Evolutionary conservation across 106 monocot genomes (phyloP).

Genomic region (Alisma plantagoaquatica): DNA sequence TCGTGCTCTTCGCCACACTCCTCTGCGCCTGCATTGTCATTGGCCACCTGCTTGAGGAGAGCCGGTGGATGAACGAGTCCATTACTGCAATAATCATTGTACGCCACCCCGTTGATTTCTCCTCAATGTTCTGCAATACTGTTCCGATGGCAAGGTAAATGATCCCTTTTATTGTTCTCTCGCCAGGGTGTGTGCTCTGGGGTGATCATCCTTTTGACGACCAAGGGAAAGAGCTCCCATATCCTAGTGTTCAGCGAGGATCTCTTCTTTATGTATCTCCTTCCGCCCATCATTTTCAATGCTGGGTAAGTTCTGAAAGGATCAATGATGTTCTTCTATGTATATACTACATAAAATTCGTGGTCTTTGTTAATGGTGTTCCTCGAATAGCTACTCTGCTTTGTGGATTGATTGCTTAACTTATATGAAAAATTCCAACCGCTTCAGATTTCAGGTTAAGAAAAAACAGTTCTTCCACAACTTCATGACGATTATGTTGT

Average conservation of each 20-base stretch:
- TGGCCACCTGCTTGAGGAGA: slow-evolving; percentile 20
- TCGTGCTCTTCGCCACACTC: slow-evolving; percentile 57
- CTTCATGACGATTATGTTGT: slow-evolving; percentile 78
- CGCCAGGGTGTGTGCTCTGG: slow-evolving; percentile 72
- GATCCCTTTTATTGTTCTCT: background rate
- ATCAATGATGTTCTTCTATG: no score
- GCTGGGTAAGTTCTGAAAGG: slow-evolving; percentile 80
- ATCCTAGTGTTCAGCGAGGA: slow-evolving; percentile 85
- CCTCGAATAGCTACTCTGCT: background rate
- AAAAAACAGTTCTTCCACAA: slow-evolving; percentile 95
- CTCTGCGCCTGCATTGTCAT: slow-evolving; percentile 22
- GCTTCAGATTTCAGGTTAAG: slow-evolving; percentile 82
- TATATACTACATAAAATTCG: background rate
- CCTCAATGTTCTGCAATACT: no score
- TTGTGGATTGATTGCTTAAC: no score
- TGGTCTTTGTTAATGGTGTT: background rate
- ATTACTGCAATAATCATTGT: slow-evolving; percentile 11
- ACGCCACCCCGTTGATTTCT: no score
- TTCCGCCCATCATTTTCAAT: slow-evolving; percentile 91
- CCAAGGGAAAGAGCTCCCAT: slow-evolving; percentile 72
- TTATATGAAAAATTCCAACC: no score
- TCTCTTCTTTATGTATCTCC: slow-evolving; percentile 81
- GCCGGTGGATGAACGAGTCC: slow-evolving; percentile 22
- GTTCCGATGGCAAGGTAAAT: no score
- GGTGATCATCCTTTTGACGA: slow-evolving; percentile 58